Base-by-base conservation (phyloP, 345 rosid species). In the Abelmoschus esculentus region DNA sequence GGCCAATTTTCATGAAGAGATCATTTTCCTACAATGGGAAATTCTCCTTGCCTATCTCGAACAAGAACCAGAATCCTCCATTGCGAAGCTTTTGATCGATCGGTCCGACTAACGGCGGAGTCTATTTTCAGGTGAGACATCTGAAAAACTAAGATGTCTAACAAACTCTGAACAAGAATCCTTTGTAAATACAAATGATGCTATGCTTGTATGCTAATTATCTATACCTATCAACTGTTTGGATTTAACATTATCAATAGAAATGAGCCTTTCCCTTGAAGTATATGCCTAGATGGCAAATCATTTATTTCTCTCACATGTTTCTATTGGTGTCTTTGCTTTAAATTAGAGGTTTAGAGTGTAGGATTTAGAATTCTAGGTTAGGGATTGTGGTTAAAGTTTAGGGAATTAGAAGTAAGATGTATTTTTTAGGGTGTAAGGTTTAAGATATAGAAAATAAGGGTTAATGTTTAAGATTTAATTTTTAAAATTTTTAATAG, bases 21-120 rank as follows among this genome's bases (percentile, higher is more conserved):
- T 86, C 93, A 42, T 49, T 83, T 60, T 92, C 98, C 3, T 85
- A 80, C 75, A 81, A 79, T 65, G 96, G 90, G 6, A 84, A 85
- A 77, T 79, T 80, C 78, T 75, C 83, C 40, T 67, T 78, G 38
- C 74, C 72, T 8, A 44, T 44, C 10, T 8, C 26, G 26, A 66
- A 66, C 70, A 50, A 17, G 10, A 54, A 42, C 13, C 46, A 3
- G 46, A 9, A 54, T 8, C 59, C 59, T 19, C 58, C 70, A 10
- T 0, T 49, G 70, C 49, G 70, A 66, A 66, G 70, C 70, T 66
- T 66, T 66, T 66, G 58, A 66, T n/a, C 15, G 22, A 10, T 13
- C 7, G 5, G 29, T 8, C 17, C 6, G 29, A 7, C 59, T 3
- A 22, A 11, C 3, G 8, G 4, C 1, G 3, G 38, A 8, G 3